Conservation (phyloP, 257 asterid species). For the Phtheirospermum japonicum region DNA sequence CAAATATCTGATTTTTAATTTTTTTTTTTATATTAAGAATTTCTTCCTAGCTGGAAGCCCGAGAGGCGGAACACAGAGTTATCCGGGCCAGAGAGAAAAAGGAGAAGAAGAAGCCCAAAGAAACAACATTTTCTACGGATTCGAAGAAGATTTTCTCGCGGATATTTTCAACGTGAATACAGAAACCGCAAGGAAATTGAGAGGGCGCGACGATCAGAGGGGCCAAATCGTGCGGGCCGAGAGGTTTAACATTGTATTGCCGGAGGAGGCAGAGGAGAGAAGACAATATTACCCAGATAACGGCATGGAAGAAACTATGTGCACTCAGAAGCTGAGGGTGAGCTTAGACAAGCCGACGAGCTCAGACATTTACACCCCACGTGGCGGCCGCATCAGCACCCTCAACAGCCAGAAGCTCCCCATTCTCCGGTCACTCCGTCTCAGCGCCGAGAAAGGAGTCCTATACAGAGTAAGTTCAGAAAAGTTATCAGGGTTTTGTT, state of each 20-base stretch:
- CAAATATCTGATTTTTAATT: background rate
- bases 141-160: constrained; percentile 34
- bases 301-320: constrained; percentile 61
- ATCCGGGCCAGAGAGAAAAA: background rate
- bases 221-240: constrained; percentile 50
- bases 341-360: constrained; percentile 41
- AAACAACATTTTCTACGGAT: constrained; percentile 37
- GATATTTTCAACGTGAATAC: constrained; percentile 29
- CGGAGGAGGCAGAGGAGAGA: constrained; percentile 30
- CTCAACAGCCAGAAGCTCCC: constrained; percentile 60
- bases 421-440: constrained; percentile 38
- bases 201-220: constrained; percentile 33
- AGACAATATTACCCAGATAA: constrained; percentile 20
- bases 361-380: constrained; percentile 52
- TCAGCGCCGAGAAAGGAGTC: constrained; percentile 55
- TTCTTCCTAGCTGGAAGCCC: constrained; percentile 68
- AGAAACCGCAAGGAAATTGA: constrained; percentile 35
- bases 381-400: constrained; percentile 48
- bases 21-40: constrained; percentile 30
- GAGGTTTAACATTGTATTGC: constrained; percentile 33
- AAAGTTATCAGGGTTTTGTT: background rate
- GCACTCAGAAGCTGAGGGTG: constrained; percentile 38
- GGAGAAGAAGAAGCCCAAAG: constrained; percentile 22
- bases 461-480: constrained; percentile 38
- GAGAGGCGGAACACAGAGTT: constrained; percentile 24